Evolutionary conservation across 495 filamentous ascomycete species (phyloP), one percentile per base, ranked within the genome.

Genomic region (Aspergillus baeticus): DNA sequence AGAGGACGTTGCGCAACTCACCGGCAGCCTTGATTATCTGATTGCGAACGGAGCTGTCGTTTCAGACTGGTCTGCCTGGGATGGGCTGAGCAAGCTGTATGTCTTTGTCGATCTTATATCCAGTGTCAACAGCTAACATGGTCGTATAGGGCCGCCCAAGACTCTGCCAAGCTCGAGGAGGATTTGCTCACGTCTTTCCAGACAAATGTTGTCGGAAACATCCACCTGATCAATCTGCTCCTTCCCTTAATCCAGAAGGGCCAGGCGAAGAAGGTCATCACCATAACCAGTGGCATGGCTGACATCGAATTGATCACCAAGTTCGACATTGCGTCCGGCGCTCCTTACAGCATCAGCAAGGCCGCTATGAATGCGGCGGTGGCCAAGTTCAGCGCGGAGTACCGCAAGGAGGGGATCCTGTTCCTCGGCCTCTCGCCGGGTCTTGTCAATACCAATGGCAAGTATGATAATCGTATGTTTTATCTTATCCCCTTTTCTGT

Each of bases 351-450:
- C 6, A 59, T 64, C 21, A 64, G 60, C 51, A 83, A 83, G 61
- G 77, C 66, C 0, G 78, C 71, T 6, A 36, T 75, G 38, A 82
- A 83, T 51, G 55, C 72, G 0, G 60, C 66, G 6, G 64, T 77
- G 29, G 73, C 73, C 49, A 67, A 81, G 64, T 83, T 72, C 67
- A 77, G 60, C 57, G 80, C 77, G 0, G 65, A 77, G 44, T 81
- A 82, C 60, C 72, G 67, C 38, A 73, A 75, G 33, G 71, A 83
- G 0, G 79, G 77, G 8, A 63, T 85, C 0, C 64, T 83, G 6
- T 83, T 83, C 58, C n/a, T 85, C 37, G 60, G 55, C 34, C 65
- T 84, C 18, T 62, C 69, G 45, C 82, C 81, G 0, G 82, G 81
- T 3, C 15, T 63, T n/a, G 79, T 83, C 1, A 71, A 78, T 0